Conservation (phyloP, 2,329 filamentous ascomycete species). For the Diaporthe sp. region DNA sequence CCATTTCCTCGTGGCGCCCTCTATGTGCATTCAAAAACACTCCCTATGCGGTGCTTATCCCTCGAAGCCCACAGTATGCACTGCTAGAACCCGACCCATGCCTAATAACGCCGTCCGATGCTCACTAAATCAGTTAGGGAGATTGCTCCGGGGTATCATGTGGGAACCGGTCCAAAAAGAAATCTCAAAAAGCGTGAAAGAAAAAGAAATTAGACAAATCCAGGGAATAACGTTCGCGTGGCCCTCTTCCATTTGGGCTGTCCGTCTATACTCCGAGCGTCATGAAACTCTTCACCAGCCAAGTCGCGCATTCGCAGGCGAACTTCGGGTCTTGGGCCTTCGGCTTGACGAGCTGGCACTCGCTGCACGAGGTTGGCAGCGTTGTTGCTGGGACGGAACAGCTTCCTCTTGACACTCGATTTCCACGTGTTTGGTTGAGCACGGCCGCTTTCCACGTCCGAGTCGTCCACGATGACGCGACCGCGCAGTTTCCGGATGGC, state of each 20-base stretch:
- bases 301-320: conserved; percentile 49
- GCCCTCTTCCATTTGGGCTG: conserved; percentile 40
- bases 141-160: conserved; percentile 39
- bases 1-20: neutral
- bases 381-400: conserved; percentile 44
- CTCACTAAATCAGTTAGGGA: conserved; percentile 32
- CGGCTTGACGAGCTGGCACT: conserved; percentile 37
- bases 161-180: conserved; percentile 22
- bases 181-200: neutral
- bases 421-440: conserved; percentile 43
- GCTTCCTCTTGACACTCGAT: conserved; percentile 41
- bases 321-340: conserved; percentile 31
- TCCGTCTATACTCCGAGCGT: conserved; percentile 38
- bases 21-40: neutral
- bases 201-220: conserved; percentile 27
- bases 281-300: conserved; percentile 44
- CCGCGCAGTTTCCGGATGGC: conserved; percentile 73
- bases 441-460: conserved; percentile 45
- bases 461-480: conserved; percentile 61
- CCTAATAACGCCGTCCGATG: conserved; percentile 36
- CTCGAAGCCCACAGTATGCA: neutral
- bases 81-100: neutral
- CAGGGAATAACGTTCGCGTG: conserved; percentile 33
- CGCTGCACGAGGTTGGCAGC: conserved; percentile 37
- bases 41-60: neutral